phyloP scores from a whole-genome alignment of 2,329 filamentous ascomycete genomes.

The Colletotrichum eremochloae region DNA sequence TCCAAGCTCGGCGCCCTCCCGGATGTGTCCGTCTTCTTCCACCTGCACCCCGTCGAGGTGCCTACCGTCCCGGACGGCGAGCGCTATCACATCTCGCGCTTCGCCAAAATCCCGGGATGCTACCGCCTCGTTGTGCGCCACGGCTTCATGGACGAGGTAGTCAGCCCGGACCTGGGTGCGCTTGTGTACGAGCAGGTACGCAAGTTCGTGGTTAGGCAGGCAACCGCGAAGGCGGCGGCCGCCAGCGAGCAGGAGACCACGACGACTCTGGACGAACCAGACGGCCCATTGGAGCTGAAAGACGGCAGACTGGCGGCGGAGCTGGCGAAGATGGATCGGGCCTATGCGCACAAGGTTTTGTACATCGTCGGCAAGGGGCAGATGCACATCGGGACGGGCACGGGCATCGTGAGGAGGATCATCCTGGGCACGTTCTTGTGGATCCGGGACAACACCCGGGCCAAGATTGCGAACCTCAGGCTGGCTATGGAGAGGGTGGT shows the following conservation, averaged over 20 bases:
- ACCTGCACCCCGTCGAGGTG: conserved; percentile 73
- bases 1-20: conserved; percentile 77
- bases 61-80: conserved; percentile 66
- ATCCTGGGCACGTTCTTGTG: conserved; percentile 71
- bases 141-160: conserved; percentile 79
- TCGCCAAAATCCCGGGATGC: conserved; percentile 67
- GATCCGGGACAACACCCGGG: conserved; percentile 74
- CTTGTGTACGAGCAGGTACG: conserved; percentile 71
- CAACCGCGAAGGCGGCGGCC: conserved; percentile 43
- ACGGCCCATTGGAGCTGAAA: conserved; percentile 44
- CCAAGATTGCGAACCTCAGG: conserved; percentile 74
- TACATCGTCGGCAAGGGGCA: conserved; percentile 74
- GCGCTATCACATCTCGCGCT: conserved; percentile 61
- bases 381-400: conserved; percentile 62
- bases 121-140: conserved; percentile 79
- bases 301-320: conserved; percentile 52
- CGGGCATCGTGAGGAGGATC: conserved; percentile 58
- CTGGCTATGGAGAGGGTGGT: conserved; percentile 72
- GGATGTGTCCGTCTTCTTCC: conserved; percentile 80
- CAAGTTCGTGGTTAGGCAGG: conserved; percentile 59
- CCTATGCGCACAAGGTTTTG: conserved; percentile 62
- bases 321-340: conserved; percentile 58
- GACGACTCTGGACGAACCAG: conserved; percentile 27
- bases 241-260: conserved; percentile 38
- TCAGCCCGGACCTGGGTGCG: conserved; percentile 73